Percentiles rank a stretch among this genome's conserved stretches.
Conservation (phyloP, 345 rosid genomes). For the Lepidium sativum region DNA sequence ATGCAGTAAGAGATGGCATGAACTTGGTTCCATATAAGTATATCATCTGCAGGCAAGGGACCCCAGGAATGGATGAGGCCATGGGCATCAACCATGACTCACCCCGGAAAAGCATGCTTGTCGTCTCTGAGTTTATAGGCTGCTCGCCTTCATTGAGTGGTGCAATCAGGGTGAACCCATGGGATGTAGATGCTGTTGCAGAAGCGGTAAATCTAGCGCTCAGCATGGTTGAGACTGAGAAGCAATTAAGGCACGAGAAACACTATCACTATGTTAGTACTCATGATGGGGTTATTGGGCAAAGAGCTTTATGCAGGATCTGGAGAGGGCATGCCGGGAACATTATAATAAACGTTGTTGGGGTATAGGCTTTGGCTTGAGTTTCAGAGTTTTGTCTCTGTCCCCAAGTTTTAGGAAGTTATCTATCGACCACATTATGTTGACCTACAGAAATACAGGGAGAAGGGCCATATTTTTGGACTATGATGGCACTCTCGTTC, state of each 20-base stretch:
- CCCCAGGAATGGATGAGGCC: constrained; percentile 49
- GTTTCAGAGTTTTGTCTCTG: constrained; percentile 61
- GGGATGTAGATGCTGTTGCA: constrained; percentile 71
- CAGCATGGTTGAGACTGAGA: constrained; percentile 53
- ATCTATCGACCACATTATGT: constrained; percentile 47
- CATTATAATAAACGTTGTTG: constrained; percentile 73
- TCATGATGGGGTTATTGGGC: constrained; percentile 76
- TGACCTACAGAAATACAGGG: constrained; percentile 48
- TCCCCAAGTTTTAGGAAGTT: constrained; percentile 66
- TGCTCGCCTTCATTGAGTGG: constrained; percentile 88
- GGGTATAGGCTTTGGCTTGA: constrained; percentile 71
- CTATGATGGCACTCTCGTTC: constrained; percentile 69
- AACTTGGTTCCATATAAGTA: constrained; percentile 75
- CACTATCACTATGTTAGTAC: constrained; percentile 67
- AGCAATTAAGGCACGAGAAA: constrained; percentile 66
- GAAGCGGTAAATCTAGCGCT: constrained; percentile 52
- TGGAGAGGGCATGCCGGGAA: constrained; percentile 62
- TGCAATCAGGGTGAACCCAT: constrained; percentile 77
- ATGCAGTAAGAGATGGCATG: constrained; percentile 87
- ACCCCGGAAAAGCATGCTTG: constrained; percentile 66
- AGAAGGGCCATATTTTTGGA: constrained; percentile 75
- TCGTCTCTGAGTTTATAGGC: constrained; percentile 76
- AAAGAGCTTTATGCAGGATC: constrained; percentile 59
- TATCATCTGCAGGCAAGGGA: constrained; percentile 71
- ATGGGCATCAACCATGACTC: constrained; percentile 32